Evolutionary conservation across 768 basidiomycete species (phyloP), one percentile per base, ranked within the genome.

Genomic region (Boletellus ananas): DNA sequence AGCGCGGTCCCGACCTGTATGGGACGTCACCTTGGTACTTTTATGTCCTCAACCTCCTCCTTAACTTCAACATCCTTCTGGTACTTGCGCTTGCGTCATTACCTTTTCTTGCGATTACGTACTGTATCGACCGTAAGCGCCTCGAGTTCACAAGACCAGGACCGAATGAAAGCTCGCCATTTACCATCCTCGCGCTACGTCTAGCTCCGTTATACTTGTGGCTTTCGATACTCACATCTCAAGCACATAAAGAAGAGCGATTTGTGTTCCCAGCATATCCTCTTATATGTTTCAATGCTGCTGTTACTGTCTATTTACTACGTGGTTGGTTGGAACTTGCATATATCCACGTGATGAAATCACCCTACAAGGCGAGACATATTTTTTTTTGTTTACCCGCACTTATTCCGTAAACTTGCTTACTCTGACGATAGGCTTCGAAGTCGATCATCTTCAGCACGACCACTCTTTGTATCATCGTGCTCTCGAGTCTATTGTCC

Each of bases 201-300:
- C 74, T 98, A n/a, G 67, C 78, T n/a, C 93, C 93, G 1, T 74
- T 95, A 53, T 97, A 98, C 70, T 56, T 97, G n/a, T 98, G 96
- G 95, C 60, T 85, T 40, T 79, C 69, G 1, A 85, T 96, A 54
- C 71, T 99, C 57, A 83, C 82, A 4, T 58, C 75, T 3, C 95
- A 98, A 70, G 73, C 87, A 1, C 96, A 99, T 70, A 99, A 99
- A 71, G 96, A 99, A 69, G 96, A 99, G 65, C 79, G 96, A n/a
- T 99, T 99, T 73, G 88, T 97, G 84, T 98, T 85, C 68, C 95
- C 96, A 1, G 86, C 81, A 2, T 98, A 95, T 65, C 89, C 92
- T 2, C 68, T 98, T 29, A 69, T 98, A 41, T 92, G 91, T 63
- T 92, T 98, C 72, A 97, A 97, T 62, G 95, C 94, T 1, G 90